Conservation (phyloP, 257 asterid genomes). For the Solanum virginianum region DNA sequence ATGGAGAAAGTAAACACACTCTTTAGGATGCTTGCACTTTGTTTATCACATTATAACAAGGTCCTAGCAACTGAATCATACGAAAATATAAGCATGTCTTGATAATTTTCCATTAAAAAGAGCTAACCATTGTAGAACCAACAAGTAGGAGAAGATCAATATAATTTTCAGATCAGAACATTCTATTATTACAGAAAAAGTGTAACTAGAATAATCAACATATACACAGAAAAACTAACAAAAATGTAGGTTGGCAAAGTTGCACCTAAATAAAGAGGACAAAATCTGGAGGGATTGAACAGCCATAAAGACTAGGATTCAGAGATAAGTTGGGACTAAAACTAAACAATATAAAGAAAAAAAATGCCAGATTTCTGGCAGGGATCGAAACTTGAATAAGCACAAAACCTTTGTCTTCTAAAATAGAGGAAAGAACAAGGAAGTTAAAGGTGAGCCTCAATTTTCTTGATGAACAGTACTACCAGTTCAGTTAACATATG, state of each 20-base stretch:
- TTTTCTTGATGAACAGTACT: not conserved
- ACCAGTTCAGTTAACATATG: not conserved
- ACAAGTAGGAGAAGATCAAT: not conserved
- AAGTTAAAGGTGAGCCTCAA: not conserved
- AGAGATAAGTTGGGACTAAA: not conserved
- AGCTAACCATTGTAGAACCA: not conserved
- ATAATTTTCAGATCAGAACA: not conserved
- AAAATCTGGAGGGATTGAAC: not conserved
- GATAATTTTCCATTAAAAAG: not conserved
- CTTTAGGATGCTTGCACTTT: not conserved
- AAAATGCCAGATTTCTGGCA: not conserved
- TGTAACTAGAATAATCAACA: not conserved
- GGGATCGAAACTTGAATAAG: not conserved
- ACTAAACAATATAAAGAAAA: not conserved
- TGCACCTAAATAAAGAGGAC: not conserved
- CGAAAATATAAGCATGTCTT: not conserved
- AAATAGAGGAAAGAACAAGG: not conserved
- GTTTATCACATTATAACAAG: not conserved
- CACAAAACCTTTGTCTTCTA: not conserved
- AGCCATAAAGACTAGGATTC: not conserved
- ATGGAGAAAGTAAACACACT: not conserved
- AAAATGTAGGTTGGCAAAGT: not conserved
- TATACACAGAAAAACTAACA: not conserved
- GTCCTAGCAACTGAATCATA: not conserved
- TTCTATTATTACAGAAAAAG: not conserved